Evolutionary conservation across 306 rosid genomes (phyloP).

Genomic region (Gillenia trifoliata): DNA sequence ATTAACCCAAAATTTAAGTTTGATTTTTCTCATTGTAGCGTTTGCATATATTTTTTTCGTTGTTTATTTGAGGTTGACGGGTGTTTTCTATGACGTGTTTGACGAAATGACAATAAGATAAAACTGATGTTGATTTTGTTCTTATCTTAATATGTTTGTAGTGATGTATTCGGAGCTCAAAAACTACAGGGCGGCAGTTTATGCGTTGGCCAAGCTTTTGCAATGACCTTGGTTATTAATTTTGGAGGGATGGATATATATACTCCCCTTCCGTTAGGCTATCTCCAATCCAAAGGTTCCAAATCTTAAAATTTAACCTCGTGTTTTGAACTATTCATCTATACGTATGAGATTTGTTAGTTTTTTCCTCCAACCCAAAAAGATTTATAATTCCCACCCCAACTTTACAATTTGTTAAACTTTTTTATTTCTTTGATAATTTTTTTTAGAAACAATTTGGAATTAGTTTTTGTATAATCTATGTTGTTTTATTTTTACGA

Average conservation of each 20-base stretch:
- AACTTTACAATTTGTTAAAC: no score
- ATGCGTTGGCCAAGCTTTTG: not conserved
- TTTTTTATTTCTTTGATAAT: no score
- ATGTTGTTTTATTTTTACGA: no score
- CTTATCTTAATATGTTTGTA: not conserved
- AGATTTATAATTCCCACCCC: no score
- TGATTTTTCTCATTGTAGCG: not conserved
- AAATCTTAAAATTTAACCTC: no score
- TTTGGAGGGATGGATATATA: not conserved
- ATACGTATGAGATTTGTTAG: no score
- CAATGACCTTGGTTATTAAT: not conserved
- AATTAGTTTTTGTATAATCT: no score
- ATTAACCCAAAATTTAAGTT: not conserved
- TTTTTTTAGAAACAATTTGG: no score
- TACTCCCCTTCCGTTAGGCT: no score
- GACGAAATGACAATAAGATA: not conserved
- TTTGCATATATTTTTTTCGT: not conserved
- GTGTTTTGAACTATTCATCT: no score
- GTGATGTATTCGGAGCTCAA: not conserved
- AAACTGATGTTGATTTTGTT: not conserved
- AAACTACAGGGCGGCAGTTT: not conserved
- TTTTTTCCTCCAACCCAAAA: no score
- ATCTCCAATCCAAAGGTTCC: no score
- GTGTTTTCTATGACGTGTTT: not conserved
- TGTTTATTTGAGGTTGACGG: not conserved